phyloP scores from a whole-genome alignment of 2,329 filamentous ascomycete species.

The Fusarium scirpi region DNA sequence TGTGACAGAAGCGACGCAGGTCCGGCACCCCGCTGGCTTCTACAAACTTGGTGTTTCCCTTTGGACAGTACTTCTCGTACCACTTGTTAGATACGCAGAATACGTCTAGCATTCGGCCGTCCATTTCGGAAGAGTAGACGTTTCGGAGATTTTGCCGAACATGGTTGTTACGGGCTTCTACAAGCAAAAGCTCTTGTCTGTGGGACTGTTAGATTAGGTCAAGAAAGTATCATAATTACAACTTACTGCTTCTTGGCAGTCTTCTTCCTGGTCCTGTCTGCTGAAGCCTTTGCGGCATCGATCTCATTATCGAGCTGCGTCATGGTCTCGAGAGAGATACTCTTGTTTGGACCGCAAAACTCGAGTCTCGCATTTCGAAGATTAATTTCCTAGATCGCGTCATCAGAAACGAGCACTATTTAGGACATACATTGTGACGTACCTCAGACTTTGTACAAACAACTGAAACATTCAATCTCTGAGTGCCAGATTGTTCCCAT shows the following conservation, averaged over 20 bases:
- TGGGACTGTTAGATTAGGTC: not conserved
- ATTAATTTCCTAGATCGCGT: slow-evolving; percentile 43
- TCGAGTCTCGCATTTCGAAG: slow-evolving; percentile 41
- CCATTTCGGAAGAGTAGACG: slow-evolving; percentile 44
- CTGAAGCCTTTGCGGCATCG: slow-evolving; percentile 37
- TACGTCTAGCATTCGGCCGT: slow-evolving; percentile 45
- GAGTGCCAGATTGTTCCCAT: slow-evolving; percentile 44
- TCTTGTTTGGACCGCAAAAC: slow-evolving; percentile 45
- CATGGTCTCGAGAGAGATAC: slow-evolving; percentile 37
- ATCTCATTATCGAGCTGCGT: slow-evolving; percentile 47
- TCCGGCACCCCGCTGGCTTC: slow-evolving; percentile 49
- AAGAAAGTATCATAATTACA: not conserved
- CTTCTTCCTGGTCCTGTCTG: slow-evolving; percentile 42
- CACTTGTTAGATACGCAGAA: slow-evolving; percentile 53
- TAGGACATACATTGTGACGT: no score
- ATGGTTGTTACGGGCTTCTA: slow-evolving; percentile 49
- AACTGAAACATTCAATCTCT: slow-evolving; percentile 48
- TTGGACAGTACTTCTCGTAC: slow-evolving; percentile 50
- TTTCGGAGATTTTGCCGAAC: slow-evolving; percentile 46
- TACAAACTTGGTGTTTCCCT: slow-evolving; percentile 47
- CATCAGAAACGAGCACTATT: no score
- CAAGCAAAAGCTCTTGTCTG: slow-evolving; percentile 47
- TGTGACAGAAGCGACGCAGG: slow-evolving; percentile 51
- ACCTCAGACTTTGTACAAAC: slow-evolving; percentile 52
- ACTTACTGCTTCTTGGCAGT: slow-evolving; percentile 42